phyloP scores from a whole-genome alignment of 306 rosid species.

The Myrica gale region DNA sequence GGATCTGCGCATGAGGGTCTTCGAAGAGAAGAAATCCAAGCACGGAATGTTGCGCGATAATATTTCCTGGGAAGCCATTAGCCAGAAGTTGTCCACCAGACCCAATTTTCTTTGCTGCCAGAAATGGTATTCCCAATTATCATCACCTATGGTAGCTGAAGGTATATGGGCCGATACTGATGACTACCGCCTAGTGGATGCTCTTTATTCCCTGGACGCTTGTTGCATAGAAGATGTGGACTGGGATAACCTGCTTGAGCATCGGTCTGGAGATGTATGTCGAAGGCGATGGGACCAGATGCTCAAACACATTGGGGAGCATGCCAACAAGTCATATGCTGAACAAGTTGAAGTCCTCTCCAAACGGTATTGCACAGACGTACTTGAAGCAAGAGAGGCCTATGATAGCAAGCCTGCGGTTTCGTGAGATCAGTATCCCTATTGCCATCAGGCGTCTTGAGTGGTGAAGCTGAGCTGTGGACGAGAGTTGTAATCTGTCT shows the following conservation, averaged over 20 bases:
- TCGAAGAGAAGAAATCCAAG: constrained; percentile 44
- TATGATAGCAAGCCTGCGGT: constrained; percentile 46
- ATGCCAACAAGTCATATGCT: constrained; percentile 51
- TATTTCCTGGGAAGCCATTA: constrained; percentile 73
- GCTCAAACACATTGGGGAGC: constrained; percentile 58
- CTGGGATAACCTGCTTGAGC: constrained; percentile 73
- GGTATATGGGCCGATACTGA: constrained; percentile 68
- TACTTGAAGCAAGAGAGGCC: constrained; percentile 57
- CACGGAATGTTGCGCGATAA: constrained; percentile 83
- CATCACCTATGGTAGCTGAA: constrained; percentile 54
- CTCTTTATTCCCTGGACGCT: constrained; percentile 64
- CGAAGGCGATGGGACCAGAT: constrained; percentile 81
- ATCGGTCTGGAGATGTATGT: constrained; percentile 66
- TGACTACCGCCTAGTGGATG: constrained; percentile 62
- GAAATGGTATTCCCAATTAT: constrained; percentile 69
- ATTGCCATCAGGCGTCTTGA: not conserved
- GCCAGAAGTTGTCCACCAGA: constrained; percentile 51
- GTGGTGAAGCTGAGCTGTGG: too few species aligned
- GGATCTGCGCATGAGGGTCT: constrained; percentile 58
- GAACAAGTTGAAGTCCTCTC: constrained; percentile 75
- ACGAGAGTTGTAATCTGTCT: too few species aligned
- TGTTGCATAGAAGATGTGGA: constrained; percentile 66
- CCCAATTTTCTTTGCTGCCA: constrained; percentile 35
- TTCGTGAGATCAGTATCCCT: constrained; percentile 29
- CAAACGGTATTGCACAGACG: constrained; percentile 50